These are phyloP conservation scores for Rhizoctonia solani DNA, from an alignment of 1,284 basidiomycete genomes.

Conservation along the genomic window DNA sequence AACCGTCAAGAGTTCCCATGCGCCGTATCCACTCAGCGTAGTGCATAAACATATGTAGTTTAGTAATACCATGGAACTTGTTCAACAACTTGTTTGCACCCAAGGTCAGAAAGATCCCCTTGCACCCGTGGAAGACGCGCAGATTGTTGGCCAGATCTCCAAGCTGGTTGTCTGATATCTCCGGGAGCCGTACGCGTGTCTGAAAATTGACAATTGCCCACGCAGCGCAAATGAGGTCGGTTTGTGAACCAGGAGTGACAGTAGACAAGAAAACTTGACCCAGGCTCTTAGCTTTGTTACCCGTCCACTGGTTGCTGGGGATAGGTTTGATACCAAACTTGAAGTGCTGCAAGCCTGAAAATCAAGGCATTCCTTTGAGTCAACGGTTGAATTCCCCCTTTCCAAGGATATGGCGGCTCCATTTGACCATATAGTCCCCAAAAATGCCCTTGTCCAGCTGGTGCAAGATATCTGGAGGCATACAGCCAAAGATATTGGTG, in stretches of 20 bases:
- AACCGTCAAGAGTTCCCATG: conserved; percentile 28
- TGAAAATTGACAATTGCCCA: conserved; percentile 48
- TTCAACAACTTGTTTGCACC: neutral
- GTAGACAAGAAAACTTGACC: conserved; percentile 13
- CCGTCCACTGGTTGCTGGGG: conserved; percentile 32
- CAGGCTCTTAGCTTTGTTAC: conserved; percentile 35
- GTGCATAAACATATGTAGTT: conserved; percentile 33
- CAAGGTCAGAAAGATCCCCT: neutral
- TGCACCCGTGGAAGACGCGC: neutral
- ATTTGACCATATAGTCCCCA: conserved; percentile 41
- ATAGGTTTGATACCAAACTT: conserved; percentile 12
- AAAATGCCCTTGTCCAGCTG: conserved; percentile 46
- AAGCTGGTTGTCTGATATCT: conserved; percentile 13
- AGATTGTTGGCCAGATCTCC: conserved; percentile 33
- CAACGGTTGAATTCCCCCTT: conserved; percentile 28
- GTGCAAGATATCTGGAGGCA: conserved; percentile 45
- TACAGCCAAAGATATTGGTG: conserved; percentile 33
- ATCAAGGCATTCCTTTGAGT: conserved; percentile 9
- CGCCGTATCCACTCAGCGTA: conserved; percentile 12
- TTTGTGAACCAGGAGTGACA: neutral
- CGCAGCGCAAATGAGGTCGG: conserved; percentile 36
- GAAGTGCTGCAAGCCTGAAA: conserved; percentile 20
- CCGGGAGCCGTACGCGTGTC: conserved; percentile 27
- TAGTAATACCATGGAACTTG: conserved; percentile 14
- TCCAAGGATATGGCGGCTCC: conserved; percentile 30